Evolutionary conservation across 768 basidiomycete genomes (phyloP).

Genomic region (Clathrus columnatus): DNA sequence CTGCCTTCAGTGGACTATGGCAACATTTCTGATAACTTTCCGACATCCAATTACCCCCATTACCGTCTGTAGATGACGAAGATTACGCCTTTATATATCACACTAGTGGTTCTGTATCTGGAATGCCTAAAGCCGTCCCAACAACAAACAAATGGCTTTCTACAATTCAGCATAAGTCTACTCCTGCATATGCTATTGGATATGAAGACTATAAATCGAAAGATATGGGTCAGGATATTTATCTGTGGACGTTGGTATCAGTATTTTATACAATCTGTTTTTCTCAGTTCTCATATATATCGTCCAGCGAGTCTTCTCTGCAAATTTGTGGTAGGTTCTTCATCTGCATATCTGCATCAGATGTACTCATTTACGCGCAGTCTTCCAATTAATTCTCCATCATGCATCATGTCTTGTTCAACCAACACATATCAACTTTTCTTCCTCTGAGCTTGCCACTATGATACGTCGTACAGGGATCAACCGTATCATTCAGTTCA

Average conservation of each 20-base stretch:
- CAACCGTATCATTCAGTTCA: conserved; percentile 71
- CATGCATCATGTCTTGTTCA: conserved; percentile 68
- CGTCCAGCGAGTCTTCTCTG: conserved; percentile 62
- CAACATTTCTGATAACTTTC: conserved; percentile 27
- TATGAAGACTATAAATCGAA: conserved; percentile 23
- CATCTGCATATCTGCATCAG: conserved; percentile 8
- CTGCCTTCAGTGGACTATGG: conserved; percentile 30
- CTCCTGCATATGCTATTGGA: conserved; percentile 39
- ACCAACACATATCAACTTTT: conserved; percentile 55
- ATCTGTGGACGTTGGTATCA: conserved; percentile 57
- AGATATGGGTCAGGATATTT: conserved; percentile 47
- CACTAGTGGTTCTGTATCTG: conserved; percentile 78
- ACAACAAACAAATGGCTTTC: conserved; percentile 62
- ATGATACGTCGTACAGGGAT: conserved; percentile 62
- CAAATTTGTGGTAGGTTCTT: conserved; percentile 55
- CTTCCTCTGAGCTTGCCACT: conserved; percentile 58
- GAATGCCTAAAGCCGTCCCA: conserved; percentile 70
- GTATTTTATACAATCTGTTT: too few species aligned
- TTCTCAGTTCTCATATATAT: conserved; percentile 22
- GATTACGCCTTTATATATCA: conserved; percentile 65
- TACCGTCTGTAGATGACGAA: conserved; percentile 27
- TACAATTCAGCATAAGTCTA: conserved; percentile 50
- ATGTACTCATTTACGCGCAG: conserved; percentile 30
- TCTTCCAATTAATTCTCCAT: conserved; percentile 64
- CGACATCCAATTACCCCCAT: conserved; percentile 33